These are phyloP conservation scores for Metarhizium brunneum DNA, from an alignment of 2,329 filamentous ascomycete genomes.

Conservation along the genomic window DNA sequence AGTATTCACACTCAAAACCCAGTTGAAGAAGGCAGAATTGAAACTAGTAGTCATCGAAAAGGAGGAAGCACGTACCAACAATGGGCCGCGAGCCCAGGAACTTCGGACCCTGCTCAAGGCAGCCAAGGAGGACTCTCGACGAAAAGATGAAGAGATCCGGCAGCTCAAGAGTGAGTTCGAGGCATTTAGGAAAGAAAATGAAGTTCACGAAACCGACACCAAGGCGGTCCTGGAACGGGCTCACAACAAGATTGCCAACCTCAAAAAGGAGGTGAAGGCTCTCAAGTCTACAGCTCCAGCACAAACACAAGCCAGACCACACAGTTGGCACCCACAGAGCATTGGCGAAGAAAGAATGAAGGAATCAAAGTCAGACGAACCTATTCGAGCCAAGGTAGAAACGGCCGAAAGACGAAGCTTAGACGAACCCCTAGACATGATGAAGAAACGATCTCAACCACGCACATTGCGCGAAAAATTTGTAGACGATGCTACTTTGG, in stretches of 20 bases:
- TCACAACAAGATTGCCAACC: constrained; percentile 45
- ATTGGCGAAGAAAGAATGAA: constrained; percentile 6
- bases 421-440: constrained; percentile 8
- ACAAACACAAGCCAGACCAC: constrained; percentile 12
- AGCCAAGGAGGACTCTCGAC: constrained; percentile 32
- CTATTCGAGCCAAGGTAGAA: neutral
- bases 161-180: constrained; percentile 43
- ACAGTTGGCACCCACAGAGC: constrained; percentile 19
- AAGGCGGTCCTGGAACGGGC: constrained; percentile 46
- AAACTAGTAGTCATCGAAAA: constrained; percentile 14
- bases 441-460: constrained; percentile 4
- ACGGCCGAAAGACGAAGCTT: constrained; percentile 1
- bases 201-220: constrained; percentile 44
- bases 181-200: constrained; percentile 41
- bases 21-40: constrained; percentile 37
- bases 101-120: constrained; percentile 33
- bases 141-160: constrained; percentile 41
- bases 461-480: constrained; percentile 27
- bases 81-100: constrained; percentile 23
- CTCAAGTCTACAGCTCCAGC: constrained; percentile 26
- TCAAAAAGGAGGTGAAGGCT: constrained; percentile 42
- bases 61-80: constrained; percentile 28
- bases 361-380: constrained; percentile 11
- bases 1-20: constrained; percentile 39
- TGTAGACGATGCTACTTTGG: constrained; percentile 17